Evolutionary conservation across 345 rosid species (phyloP).

Genomic region (Lepidium africanum): DNA sequence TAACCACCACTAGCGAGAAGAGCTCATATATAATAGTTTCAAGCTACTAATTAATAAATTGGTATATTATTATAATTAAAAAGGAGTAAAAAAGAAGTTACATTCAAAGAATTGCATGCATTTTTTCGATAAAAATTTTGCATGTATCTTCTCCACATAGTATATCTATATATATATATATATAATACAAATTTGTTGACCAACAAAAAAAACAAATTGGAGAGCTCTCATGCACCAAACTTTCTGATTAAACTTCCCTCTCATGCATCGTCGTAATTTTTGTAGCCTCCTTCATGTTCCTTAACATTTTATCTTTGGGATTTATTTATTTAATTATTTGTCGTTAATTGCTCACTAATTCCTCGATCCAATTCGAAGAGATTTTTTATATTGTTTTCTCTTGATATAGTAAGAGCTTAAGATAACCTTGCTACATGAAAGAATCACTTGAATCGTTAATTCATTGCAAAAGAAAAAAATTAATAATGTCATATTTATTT

Average conservation of each 20-base stretch:
- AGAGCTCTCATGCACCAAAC: constrained; percentile 60
- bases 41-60: too few species aligned
- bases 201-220: not conserved
- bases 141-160: too few species aligned
- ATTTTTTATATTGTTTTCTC: not conserved
- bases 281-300: constrained; percentile 23
- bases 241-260: constrained; percentile 73
- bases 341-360: not conserved
- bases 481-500: not conserved
- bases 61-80: too few species aligned
- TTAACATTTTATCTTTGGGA: constrained; percentile 32
- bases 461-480: not conserved
- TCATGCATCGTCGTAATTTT: constrained; percentile 37
- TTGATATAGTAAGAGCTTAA: not conserved
- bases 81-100: too few species aligned
- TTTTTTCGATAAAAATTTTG: too few species aligned
- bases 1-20: too few species aligned
- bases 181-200: too few species aligned
- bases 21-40: too few species aligned
- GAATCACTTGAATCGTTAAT: not conserved
- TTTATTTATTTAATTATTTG: not conserved
- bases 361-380: not conserved
- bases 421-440: not conserved
- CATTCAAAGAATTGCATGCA: too few species aligned
- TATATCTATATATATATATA: too few species aligned